A percentile compares a stretch with the other conserved stretches of the same genome.
Conservation (phyloP, 495 filamentous ascomycete genomes). For the Aspergillus nanangensis region DNA sequence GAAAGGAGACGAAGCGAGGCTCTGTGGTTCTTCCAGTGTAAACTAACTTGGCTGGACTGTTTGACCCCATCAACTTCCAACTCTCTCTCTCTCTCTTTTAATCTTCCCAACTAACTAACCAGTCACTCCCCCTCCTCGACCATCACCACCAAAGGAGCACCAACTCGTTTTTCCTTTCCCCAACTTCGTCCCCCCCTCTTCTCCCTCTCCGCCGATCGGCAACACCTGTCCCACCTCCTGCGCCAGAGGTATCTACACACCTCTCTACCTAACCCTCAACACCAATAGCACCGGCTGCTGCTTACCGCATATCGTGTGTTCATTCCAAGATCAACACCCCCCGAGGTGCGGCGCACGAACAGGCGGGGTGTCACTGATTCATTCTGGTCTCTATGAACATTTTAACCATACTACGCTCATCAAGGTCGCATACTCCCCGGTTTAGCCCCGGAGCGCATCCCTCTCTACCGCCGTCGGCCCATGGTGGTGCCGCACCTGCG, state of each 20-base stretch:
- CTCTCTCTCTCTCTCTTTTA: background rate
- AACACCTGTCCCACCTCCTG: background rate
- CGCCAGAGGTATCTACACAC: background rate
- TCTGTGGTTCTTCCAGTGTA: background rate
- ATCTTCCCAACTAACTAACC: no score
- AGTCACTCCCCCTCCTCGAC: no score
- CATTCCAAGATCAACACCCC: slow-evolving; percentile 9
- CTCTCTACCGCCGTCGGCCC: slow-evolving; percentile 30
- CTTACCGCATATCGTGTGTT: slow-evolving; percentile 11
- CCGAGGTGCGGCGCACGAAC: no score
- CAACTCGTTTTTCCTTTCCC: background rate
- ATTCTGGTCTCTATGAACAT: slow-evolving; percentile 27
- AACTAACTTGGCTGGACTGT: no score
- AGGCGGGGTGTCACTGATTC: slow-evolving; percentile 3
- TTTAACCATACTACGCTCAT: slow-evolving; percentile 18
- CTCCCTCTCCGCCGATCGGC: background rate
- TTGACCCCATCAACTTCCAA: background rate
- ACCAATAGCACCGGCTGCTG: slow-evolving; percentile 3
- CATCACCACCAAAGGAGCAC: no score
- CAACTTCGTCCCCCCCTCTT: background rate
- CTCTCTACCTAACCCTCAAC: background rate
- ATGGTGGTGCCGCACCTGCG: slow-evolving; percentile 41
- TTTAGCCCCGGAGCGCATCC: slow-evolving; percentile 24
- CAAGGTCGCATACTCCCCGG: slow-evolving; percentile 29
- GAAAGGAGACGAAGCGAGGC: background rate